Conservation (phyloP, 164 flowering plant species). For the Buxus sempervirens region DNA sequence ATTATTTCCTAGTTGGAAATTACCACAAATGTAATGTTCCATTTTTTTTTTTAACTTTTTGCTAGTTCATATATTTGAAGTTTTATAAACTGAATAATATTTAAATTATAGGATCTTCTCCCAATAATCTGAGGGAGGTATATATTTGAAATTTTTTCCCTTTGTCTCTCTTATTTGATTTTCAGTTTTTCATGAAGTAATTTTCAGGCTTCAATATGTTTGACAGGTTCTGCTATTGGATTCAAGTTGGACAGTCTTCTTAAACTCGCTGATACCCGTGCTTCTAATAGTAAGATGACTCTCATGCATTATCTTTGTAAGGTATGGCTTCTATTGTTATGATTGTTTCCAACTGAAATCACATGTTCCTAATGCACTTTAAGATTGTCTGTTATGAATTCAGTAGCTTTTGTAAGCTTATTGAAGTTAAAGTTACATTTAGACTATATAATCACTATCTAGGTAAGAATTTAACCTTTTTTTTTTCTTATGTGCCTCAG, state of each 20-base stretch:
- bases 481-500: not conserved
- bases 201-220: constrained; percentile 1
- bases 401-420: not conserved
- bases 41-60: no score
- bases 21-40: not conserved
- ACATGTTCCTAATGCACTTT: not conserved
- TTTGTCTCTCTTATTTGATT: not conserved
- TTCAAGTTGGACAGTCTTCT: constrained; percentile 86
- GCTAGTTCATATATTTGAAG: not conserved
- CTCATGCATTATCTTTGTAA: constrained; percentile 90
- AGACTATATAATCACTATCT: not conserved
- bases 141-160: not conserved
- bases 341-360: constrained; percentile 9
- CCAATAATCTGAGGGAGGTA: no score
- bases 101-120: no score
- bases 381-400: not conserved
- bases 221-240: constrained; percentile 77
- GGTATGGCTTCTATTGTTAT: constrained; percentile 31
- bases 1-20: not conserved
- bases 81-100: no score
- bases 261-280: constrained; percentile 83
- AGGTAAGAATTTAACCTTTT: not conserved
- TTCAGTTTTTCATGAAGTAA: not conserved
- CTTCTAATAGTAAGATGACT: constrained; percentile 79
- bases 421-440: not conserved